These are phyloP conservation scores for Porodaedalea pini DNA, from an alignment of 1,284 basidiomycete genomes.

Conservation along the genomic window DNA sequence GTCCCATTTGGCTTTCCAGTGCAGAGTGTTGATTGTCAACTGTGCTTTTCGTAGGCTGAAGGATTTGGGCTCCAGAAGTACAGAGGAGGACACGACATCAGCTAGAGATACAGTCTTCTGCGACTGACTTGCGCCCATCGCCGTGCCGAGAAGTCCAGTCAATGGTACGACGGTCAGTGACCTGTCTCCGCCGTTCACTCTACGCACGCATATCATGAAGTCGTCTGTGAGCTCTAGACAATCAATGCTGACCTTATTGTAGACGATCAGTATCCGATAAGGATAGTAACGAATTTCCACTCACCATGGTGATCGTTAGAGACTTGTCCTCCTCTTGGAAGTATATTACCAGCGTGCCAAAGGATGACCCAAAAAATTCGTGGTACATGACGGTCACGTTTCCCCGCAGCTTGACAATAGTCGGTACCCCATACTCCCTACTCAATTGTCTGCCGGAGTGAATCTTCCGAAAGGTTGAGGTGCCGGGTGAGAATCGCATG, in stretches of 20 bases:
- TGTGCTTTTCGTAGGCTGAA: background rate
- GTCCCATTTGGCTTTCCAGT: slow-evolving; percentile 1
- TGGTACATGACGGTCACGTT: background rate
- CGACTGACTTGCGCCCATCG: background rate
- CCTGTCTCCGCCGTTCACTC: background rate
- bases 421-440: background rate
- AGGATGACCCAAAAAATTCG: background rate
- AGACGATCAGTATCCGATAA: background rate
- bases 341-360: background rate
- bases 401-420: background rate
- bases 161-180: background rate
- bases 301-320: background rate
- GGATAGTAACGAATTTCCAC: background rate
- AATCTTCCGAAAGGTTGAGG: background rate
- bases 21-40: background rate
- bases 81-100: background rate
- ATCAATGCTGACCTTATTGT: background rate
- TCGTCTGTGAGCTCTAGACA: background rate
- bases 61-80: background rate
- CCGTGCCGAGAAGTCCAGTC: background rate
- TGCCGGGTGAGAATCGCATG: background rate
- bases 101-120: background rate
- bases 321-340: background rate
- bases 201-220: background rate
- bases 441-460: background rate